Evolutionary conservation across 805 yeast species (phyloP).

Genomic region (Kuraishia piskuri): DNA sequence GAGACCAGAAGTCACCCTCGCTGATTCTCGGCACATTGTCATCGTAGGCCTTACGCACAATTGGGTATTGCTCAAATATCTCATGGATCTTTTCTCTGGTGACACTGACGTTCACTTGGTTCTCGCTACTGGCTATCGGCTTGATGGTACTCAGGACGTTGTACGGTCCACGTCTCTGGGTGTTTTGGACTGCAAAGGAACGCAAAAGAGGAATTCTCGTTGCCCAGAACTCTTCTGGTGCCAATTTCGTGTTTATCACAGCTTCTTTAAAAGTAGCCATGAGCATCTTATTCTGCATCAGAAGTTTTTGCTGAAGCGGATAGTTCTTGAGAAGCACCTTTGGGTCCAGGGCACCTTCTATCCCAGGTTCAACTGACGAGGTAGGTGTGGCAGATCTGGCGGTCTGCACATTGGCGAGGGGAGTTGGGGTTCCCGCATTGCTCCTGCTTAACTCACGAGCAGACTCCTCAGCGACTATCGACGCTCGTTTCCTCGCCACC

Average conservation of each 20-base stretch:
- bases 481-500: slow-evolving; percentile 56
- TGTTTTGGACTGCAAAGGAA: slow-evolving; percentile 75
- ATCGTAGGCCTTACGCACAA: slow-evolving; percentile 78
- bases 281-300: slow-evolving; percentile 59
- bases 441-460: slow-evolving; percentile 7
- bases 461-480: slow-evolving; percentile 31
- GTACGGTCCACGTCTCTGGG: slow-evolving; percentile 88
- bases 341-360: slow-evolving; percentile 36
- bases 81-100: slow-evolving; percentile 86
- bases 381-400: slow-evolving; percentile 10
- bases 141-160: slow-evolving; percentile 89
- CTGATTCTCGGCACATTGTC: slow-evolving; percentile 85
- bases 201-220: slow-evolving; percentile 72
- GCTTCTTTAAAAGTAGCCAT: slow-evolving; percentile 80
- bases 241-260: slow-evolving; percentile 68
- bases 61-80: slow-evolving; percentile 88
- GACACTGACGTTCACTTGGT: slow-evolving; percentile 86
- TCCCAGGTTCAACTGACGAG: slow-evolving; percentile 11
- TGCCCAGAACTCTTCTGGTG: slow-evolving; percentile 82
- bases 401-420: slow-evolving; percentile 3
- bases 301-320: slow-evolving; percentile 68
- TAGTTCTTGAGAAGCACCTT: slow-evolving; percentile 58
- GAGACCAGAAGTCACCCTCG: slow-evolving; percentile 94
- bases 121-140: slow-evolving; percentile 89
- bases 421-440: slow-evolving; percentile 8